These are phyloP conservation scores for Lipomyces sp. DNA, from an alignment of 805 yeast species.

Conservation along the genomic window DNA sequence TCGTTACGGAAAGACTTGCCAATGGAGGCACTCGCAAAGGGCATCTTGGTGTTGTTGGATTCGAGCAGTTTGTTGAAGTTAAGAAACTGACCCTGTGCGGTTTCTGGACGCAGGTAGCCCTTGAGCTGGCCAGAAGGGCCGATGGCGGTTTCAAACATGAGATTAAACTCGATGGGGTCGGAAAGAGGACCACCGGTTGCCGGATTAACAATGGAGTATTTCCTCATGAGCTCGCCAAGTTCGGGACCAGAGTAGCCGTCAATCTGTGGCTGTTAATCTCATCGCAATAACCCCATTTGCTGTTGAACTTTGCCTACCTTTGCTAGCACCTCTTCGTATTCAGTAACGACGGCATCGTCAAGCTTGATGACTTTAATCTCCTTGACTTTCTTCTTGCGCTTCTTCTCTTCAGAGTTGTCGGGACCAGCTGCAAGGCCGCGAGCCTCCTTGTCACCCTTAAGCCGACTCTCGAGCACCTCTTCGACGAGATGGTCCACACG, in stretches of 20 bases:
- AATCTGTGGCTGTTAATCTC: conserved; percentile 49
- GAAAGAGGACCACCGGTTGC: conserved; percentile 81
- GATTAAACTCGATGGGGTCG: conserved; percentile 90
- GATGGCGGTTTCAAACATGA: conserved; percentile 98
- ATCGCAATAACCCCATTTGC: no score
- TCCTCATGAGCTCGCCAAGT: conserved; percentile 81
- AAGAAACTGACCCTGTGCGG: conserved; percentile 98
- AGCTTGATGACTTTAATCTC: conserved; percentile 81
- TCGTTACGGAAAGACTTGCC: conserved; percentile 99
- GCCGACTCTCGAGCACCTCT: conserved; percentile 92
- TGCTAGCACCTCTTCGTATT: conserved; percentile 83
- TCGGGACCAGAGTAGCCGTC: conserved; percentile 94
- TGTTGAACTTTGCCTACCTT: conserved; percentile 30
- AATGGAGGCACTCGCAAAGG: conserved; percentile 98
- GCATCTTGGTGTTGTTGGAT: conserved; percentile 93
- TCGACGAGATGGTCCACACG: conserved; percentile 98
- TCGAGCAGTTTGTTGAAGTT: conserved; percentile 92
- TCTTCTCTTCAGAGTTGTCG: conserved; percentile 79
- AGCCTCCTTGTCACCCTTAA: conserved; percentile 96
- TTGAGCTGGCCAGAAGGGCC: conserved; percentile 97
- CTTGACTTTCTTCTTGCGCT: conserved; percentile 94
- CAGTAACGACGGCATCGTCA: conserved; percentile 72
- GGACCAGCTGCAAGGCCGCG: conserved; percentile 67
- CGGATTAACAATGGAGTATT: conserved; percentile 86
- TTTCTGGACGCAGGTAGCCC: conserved; percentile 97